Percentiles rank a stretch among this genome's conserved stretches.
Conservation (phyloP, 2,329 filamentous ascomycete species). For the Aspergillus chevalieri region DNA sequence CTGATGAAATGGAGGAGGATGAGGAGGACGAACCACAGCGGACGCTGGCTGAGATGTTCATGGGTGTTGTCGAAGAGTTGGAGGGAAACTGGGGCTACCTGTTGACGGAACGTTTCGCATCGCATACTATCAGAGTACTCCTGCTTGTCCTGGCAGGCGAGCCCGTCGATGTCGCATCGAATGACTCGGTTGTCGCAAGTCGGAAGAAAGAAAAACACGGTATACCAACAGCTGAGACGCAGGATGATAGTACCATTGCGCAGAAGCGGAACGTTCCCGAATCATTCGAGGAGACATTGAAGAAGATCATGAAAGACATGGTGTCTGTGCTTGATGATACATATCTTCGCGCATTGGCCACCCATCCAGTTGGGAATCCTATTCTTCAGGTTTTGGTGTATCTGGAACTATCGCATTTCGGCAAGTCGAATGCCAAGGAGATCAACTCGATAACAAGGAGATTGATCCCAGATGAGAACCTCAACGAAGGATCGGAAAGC, state of each 20-base stretch:
- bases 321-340: conserved; percentile 69
- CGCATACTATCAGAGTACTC: conserved; percentile 80
- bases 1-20: conserved; percentile 42
- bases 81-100: conserved; percentile 76
- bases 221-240: conserved; percentile 45
- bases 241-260: conserved; percentile 44
- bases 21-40: conserved; percentile 43
- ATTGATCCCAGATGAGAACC: conserved; percentile 72
- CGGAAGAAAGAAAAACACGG: conserved; percentile 85
- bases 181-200: conserved; percentile 74
- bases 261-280: conserved; percentile 60
- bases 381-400: conserved; percentile 85
- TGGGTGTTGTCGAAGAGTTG: conserved; percentile 79
- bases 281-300: conserved; percentile 69
- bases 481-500: conserved; percentile 65
- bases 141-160: conserved; percentile 79
- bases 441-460: conserved; percentile 65
- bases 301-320: conserved; percentile 75
- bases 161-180: conserved; percentile 63
- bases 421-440: conserved; percentile 60
- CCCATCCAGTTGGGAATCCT: conserved; percentile 85
- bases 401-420: conserved; percentile 71
- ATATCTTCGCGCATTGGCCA: conserved; percentile 75
- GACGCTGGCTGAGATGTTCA: conserved; percentile 78
- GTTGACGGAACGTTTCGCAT: conserved; percentile 82